Conservation (phyloP, 345 rosid genomes). For the Eucalyptus grandis region DNA sequence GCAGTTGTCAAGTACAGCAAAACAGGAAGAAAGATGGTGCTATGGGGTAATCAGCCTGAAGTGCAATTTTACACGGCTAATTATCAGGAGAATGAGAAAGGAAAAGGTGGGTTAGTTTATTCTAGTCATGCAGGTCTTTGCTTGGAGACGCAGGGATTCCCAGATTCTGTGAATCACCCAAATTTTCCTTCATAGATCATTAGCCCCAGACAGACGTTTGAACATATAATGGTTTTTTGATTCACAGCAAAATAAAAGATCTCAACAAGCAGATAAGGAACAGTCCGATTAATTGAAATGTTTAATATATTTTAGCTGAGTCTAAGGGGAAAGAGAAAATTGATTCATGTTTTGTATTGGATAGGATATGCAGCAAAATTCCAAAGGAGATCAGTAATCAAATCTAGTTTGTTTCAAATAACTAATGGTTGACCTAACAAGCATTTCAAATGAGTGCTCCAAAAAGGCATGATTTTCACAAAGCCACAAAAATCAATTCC, state of each 20-base stretch:
- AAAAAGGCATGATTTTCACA: not conserved
- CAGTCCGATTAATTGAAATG: not conserved
- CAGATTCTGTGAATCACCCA: conserved; percentile 61
- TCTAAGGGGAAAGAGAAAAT: not conserved
- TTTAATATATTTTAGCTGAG: not conserved
- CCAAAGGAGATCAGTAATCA: not conserved
- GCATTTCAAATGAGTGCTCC: not conserved
- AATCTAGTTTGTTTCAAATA: not conserved
- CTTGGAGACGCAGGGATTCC: conserved; percentile 78
- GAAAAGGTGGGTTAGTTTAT: conserved; percentile 44
- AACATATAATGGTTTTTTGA: conserved; percentile 53
- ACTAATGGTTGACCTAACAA: not conserved
- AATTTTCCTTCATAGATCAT: conserved; percentile 67
- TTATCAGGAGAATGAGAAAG: conserved; percentile 18
- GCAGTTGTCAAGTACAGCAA: conserved; percentile 42
- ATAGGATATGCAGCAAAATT: not conserved
- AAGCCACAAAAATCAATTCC: not conserved
- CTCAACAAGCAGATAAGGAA: not conserved
- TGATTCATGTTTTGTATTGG: not conserved
- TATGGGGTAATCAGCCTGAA: conserved; percentile 53
- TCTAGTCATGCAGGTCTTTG: conserved; percentile 35
- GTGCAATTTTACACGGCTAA: conserved; percentile 67
- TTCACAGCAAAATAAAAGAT: conserved; percentile 28
- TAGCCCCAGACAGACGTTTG: conserved; percentile 34
- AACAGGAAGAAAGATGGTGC: conserved; percentile 63